Percentiles rank a stretch among this genome's conserved stretches.
These are phyloP conservation scores for Dipodascus albidus DNA, from an alignment of 805 yeast species.

Conservation along the genomic window DNA sequence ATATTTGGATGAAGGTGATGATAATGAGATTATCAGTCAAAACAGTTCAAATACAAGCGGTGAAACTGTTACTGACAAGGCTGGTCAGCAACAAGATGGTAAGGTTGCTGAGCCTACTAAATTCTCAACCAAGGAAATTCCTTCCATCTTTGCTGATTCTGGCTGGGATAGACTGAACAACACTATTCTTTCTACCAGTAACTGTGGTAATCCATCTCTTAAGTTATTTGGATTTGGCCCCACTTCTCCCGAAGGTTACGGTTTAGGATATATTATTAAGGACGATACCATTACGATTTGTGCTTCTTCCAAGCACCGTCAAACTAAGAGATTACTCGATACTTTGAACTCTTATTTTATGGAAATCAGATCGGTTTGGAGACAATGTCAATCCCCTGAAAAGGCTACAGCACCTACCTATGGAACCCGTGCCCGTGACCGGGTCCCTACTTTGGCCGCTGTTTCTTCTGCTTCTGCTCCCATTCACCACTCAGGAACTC, in stretches of 20 bases:
- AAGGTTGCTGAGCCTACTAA: conserved; percentile 8
- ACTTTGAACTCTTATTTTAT: conserved; percentile 52
- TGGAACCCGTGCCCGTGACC: conserved; percentile 14
- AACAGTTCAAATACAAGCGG: conserved; percentile 20
- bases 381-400: conserved; percentile 10
- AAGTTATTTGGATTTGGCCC: conserved; percentile 89
- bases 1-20: conserved; percentile 20
- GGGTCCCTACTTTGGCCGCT: conserved; percentile 6
- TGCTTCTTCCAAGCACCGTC: conserved; percentile 79
- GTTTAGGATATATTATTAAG: conserved; percentile 85
- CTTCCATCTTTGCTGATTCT: conserved; percentile 67
- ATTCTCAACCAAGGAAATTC: conserved; percentile 30
- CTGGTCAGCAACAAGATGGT: neutral
- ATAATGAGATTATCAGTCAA: conserved; percentile 11
- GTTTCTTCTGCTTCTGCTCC: neutral
- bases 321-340: conserved; percentile 64
- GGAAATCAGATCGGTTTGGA: conserved; percentile 42
- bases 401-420: conserved; percentile 7
- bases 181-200: conserved; percentile 70
- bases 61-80: conserved; percentile 17
- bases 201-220: conserved; percentile 87
- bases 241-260: conserved; percentile 79
- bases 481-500: conserved; percentile 6
- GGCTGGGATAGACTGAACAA: conserved; percentile 84
- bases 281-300: conserved; percentile 68